Evolutionary conservation across 2,329 filamentous ascomycete species (phyloP).

Genomic region (Emmonsiellopsis sp.): DNA sequence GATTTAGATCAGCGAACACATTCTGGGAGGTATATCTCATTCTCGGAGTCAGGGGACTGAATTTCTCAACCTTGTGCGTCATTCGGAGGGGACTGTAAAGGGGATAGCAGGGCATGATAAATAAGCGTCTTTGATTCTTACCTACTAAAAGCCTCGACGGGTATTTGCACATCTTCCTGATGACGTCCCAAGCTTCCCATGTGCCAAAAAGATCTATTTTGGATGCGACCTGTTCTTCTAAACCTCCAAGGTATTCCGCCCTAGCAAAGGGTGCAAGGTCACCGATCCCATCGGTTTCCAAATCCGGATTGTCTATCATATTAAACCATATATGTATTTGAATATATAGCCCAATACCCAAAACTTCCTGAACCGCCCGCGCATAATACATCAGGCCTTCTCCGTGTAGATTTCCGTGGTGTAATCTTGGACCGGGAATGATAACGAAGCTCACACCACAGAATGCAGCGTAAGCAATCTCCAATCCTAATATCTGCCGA

Average conservation of each 20-base stretch:
- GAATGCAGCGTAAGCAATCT: conserved; percentile 91
- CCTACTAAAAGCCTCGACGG: conserved; percentile 70
- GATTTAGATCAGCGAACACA: conserved; percentile 10
- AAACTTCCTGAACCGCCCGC: conserved; percentile 69
- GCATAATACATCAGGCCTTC: conserved; percentile 63
- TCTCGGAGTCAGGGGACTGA: background rate
- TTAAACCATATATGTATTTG: conserved; percentile 73
- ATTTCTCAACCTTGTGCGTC: background rate
- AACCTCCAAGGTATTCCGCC: conserved; percentile 23
- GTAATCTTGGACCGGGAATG: conserved; percentile 64
- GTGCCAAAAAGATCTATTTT: conserved; percentile 63
- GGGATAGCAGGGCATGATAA: background rate
- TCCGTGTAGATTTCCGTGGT: conserved; percentile 43
- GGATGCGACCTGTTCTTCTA: conserved; percentile 22
- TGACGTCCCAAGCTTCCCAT: conserved; percentile 91
- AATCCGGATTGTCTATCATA: conserved; percentile 66
- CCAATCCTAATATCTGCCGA: conserved; percentile 78
- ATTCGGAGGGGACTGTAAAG: background rate
- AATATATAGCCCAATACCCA: conserved; percentile 64
- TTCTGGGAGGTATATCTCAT: background rate
- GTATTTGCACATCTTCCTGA: conserved; percentile 80
- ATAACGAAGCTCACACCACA: conserved; percentile 80
- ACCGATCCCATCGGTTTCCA: conserved; percentile 37
- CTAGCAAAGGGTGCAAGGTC: conserved; percentile 36
- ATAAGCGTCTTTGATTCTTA: conserved; percentile 41